Percentiles rank a stretch among this genome's conserved stretches.
These are phyloP conservation scores for Pyricularia sp. DNA, from an alignment of 2,329 filamentous ascomycete genomes.

Conservation along the genomic window DNA sequence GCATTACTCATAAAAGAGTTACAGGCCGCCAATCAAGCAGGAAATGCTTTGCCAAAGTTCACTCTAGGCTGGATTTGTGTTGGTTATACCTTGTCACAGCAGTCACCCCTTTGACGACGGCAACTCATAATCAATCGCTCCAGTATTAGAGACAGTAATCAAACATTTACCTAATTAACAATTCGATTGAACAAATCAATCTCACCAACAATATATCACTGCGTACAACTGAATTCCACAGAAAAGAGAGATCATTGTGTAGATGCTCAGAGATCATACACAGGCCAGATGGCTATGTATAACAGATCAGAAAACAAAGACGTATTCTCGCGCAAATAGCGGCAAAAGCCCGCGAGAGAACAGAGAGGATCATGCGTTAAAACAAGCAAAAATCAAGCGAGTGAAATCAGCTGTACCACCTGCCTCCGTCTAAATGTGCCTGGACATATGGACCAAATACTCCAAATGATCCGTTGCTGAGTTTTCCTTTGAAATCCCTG, in stretches of 20 bases:
- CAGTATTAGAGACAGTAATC: neutral
- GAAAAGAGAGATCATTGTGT: neutral
- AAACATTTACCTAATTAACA: neutral
- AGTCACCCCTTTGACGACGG: neutral
- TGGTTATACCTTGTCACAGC: neutral
- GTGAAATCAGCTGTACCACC: neutral
- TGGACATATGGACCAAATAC: neutral
- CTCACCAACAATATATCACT: neutral
- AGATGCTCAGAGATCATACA: neutral
- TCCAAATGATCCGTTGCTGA: neutral
- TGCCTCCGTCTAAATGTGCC: neutral
- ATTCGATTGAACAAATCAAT: neutral
- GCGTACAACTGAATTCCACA: neutral
- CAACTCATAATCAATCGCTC: neutral
- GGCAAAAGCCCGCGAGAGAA: neutral
- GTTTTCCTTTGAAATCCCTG: neutral
- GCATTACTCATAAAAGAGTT: too few relatives aligned
- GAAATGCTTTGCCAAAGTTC: neutral
- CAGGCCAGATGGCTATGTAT: neutral
- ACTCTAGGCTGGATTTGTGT: neutral
- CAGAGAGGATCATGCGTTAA: neutral
- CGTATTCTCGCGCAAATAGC: neutral
- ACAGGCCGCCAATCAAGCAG: too few relatives aligned
- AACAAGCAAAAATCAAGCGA: neutral
- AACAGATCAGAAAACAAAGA: neutral